Evolutionary conservation across 2,329 filamentous ascomycete species (phyloP), one percentile per base, ranked within the genome.

Genomic region (Lasiodiplodia citricola): DNA sequence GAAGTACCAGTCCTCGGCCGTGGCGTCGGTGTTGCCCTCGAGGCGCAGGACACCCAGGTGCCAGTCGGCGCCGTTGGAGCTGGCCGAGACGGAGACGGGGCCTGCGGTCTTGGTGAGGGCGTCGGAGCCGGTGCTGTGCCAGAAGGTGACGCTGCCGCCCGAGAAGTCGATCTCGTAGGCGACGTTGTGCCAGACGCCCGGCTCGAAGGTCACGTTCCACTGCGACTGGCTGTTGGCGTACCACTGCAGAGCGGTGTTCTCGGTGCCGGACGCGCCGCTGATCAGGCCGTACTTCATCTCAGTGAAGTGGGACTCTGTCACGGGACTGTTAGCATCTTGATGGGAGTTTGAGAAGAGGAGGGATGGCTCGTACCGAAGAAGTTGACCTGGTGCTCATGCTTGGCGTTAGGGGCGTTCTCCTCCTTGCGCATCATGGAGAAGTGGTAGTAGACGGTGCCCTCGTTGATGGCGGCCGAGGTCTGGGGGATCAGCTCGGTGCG

Each of bases 401-500:
- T 85, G 7, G 84, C 80, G 54, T 84, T 86, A 0, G 91, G 91
- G 0, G 88, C 82, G 74, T 92, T 92, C 21, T 80, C 84, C 55
- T 81, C 83, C 16, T 80, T 83, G 58, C 87, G 84, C 83, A 86
- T 88, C 72, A 93, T 85, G 69, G 86, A 89, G 80, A 92, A 92
- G 79, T 93, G 91, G 79, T 92, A 93, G 81, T 85, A 91, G 50
- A 92, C 86, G 62, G 87, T 89, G 52, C 90, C 90, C 23, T 80
- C 75, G 72, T 88, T 89, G 78, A 92, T 91, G 69, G 88, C 84
- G 0, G 87, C 87, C 2, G 78, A 85, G 0, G 90, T 92, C 80
- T 92, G 88, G 7, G 91, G 90, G 72, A 93, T 93, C 70, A 93
- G 82, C 80, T 93, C 91, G 0, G 89, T 92, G 65, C 91, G 86